phyloP scores from a whole-genome alignment of 257 asterid genomes.

The Jasminum sambac region DNA sequence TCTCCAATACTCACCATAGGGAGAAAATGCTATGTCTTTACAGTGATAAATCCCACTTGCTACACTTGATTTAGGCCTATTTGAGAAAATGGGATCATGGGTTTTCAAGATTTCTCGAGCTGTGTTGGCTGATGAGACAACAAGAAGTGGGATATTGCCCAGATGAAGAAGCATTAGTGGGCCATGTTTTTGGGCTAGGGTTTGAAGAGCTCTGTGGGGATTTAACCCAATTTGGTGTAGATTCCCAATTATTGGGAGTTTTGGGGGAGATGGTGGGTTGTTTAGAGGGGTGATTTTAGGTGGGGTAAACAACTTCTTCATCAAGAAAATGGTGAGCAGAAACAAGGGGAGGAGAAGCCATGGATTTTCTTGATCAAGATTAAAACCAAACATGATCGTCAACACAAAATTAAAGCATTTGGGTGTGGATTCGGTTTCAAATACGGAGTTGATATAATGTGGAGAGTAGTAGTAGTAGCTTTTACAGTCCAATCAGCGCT shows the following conservation, averaged over 20 bases:
- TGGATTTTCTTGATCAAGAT: slow-evolving; percentile 23
- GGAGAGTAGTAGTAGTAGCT: too few species aligned
- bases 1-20: slow-evolving; percentile 49
- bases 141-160: slow-evolving; percentile 43
- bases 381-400: slow-evolving; percentile 18
- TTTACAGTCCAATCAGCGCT: too few species aligned
- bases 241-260: slow-evolving; percentile 45
- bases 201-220: slow-evolving; percentile 37
- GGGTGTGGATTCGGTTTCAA: not conserved
- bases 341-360: slow-evolving; percentile 23
- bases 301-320: slow-evolving; percentile 7
- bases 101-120: slow-evolving; percentile 42
- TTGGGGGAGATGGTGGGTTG: slow-evolving; percentile 50
- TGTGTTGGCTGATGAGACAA: slow-evolving; percentile 36
- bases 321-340: slow-evolving; percentile 24
- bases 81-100: slow-evolving; percentile 49
- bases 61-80: slow-evolving; percentile 43
- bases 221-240: slow-evolving; percentile 43
- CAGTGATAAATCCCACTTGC: slow-evolving; percentile 42
- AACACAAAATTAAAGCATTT: not conserved
- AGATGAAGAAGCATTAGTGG: slow-evolving; percentile 51
- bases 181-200: slow-evolving; percentile 40
- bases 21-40: slow-evolving; percentile 45
- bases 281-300: slow-evolving; percentile 31
- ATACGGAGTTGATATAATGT: not conserved